Percentiles rank a stretch among this genome's conserved stretches.
phyloP scores from a whole-genome alignment of 78 protist species.

The Dictyostelium purpureum region DNA sequence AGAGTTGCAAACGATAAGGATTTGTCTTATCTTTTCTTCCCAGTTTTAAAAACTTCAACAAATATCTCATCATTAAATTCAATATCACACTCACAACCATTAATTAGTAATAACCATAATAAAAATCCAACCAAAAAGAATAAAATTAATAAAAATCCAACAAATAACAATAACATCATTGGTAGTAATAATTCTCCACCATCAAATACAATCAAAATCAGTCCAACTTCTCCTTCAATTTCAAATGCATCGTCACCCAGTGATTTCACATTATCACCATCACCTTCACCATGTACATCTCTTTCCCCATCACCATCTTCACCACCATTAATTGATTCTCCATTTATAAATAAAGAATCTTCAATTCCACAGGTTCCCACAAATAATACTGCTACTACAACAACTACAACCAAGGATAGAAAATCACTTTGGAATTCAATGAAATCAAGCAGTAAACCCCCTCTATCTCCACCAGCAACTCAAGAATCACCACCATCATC shows the following conservation, averaged over 20 bases:
- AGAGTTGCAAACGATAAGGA: conserved; percentile 69
- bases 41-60: conserved; percentile 28
- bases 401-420: background rate
- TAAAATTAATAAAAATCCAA: background rate
- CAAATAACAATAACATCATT: background rate
- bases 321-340: background rate
- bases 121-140: background rate
- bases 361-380: background rate
- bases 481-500: background rate
- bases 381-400: background rate
- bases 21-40: conserved; percentile 49
- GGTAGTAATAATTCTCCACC: background rate
- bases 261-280: conserved; percentile 14
- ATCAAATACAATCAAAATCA: background rate
- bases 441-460: conserved; percentile 6
- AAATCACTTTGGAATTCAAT: conserved; percentile 19
- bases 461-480: background rate
- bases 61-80: background rate
- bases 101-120: background rate
- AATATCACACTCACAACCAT: background rate
- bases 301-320: conserved; percentile 43
- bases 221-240: background rate
- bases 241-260: conserved; percentile 7
- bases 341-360: background rate
- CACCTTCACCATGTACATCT: conserved; percentile 35